A percentile compares a stretch with the other conserved stretches of the same genome.
Conservation (phyloP, 805 yeast species). For the Yarrowia sp. region DNA sequence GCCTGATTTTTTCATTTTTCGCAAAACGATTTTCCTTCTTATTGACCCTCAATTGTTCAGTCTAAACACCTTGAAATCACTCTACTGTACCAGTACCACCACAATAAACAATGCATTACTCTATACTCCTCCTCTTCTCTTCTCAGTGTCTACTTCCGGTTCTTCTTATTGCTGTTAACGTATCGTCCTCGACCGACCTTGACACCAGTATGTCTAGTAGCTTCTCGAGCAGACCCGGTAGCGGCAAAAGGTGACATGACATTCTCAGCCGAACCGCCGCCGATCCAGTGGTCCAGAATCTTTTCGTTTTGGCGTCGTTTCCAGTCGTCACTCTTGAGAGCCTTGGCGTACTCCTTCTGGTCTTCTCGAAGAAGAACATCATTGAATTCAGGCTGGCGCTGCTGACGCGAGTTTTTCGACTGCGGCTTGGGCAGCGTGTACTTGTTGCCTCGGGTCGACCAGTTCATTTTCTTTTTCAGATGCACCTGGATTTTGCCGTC, state of each 20-base stretch:
- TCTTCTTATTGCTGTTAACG: slow-evolving; percentile 58
- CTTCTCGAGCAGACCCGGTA: slow-evolving; percentile 51
- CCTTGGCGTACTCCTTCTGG: slow-evolving; percentile 88
- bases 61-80: too few species aligned
- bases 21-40: too few species aligned
- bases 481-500: slow-evolving; percentile 86
- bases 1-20: too few species aligned
- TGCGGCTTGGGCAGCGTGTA: slow-evolving; percentile 85
- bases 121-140: neutral
- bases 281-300: slow-evolving; percentile 79
- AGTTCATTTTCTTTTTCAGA: slow-evolving; percentile 84
- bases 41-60: too few species aligned
- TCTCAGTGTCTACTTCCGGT: neutral
- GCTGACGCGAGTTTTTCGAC: slow-evolving; percentile 64
- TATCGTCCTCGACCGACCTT: slow-evolving; percentile 81
- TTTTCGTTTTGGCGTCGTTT: slow-evolving; percentile 82
- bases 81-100: too few species aligned
- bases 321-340: slow-evolving; percentile 85
- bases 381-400: slow-evolving; percentile 38
- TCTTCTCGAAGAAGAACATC: slow-evolving; percentile 86
- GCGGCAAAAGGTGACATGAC: slow-evolving; percentile 82
- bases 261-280: slow-evolving; percentile 82
- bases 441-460: slow-evolving; percentile 85
- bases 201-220: slow-evolving; percentile 55
- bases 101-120: slow-evolving; percentile 1